Evolutionary conservation across 2,329 filamentous ascomycete species (phyloP), one percentile per base, ranked within the genome.

Genomic region (Cordyceps tenuipes): DNA sequence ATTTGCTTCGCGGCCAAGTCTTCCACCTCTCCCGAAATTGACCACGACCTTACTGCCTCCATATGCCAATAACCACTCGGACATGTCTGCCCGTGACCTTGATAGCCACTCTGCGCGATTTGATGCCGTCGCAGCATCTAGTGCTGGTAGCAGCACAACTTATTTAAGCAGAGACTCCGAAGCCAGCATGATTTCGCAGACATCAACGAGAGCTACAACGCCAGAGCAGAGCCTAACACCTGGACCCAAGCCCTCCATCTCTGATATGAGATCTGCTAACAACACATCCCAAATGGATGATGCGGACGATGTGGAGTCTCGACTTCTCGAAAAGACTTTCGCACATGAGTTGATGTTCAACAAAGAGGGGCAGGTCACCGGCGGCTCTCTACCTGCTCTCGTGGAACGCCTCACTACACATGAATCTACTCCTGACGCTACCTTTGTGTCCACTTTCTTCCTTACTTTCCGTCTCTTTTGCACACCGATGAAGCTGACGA

Each of bases 391-490:
- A 13, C 85, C 89, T 5, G 94, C 94, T 2, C 78, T 99, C 31
- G 88, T 99, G n/a, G 94, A 99, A 77, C 87, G 91, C 63, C 82
- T 99, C 47, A 97, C 94, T 0, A 91, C 90, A 0, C 91, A 96
- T 70, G 91, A 97, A 71, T 89, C 91, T 0, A 96, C 93, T 0
- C 94, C 94, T 0, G 93, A 97, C 70, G 85, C 90, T 19, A 84
- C 90, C 68, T 97, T 97, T 67, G 90, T 96, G 47, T 92, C 91
- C 3, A 91, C 94, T 0, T 97, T 99, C 70, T 97, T 95, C 70
- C 85, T 97, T 31, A 99, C 94, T 0, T 99, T 99, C 76, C 85
- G 94, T 57, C 83, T 96, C 12, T 99, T 99, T 70, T 91, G 91
- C 63, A 89, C 88, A 0, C 91, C 94, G 0, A 71, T 82, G 7